phyloP scores from a whole-genome alignment of 192 early-diverging fungal species.

The Spinellus fusiger region DNA sequence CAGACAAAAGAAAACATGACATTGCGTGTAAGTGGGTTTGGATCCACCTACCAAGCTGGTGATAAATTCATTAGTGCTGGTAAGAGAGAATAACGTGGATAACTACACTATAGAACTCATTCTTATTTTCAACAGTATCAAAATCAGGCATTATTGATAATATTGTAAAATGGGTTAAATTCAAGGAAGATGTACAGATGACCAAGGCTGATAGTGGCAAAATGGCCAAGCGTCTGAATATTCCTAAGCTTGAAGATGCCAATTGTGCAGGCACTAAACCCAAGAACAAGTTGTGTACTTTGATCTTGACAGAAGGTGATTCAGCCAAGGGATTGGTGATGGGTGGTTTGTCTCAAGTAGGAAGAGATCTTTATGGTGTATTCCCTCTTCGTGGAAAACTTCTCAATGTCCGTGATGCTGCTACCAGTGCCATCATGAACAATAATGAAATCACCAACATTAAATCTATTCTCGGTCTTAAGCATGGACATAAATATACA shows the following conservation, averaged over 20 bases:
- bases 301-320: slow-evolving; percentile 97
- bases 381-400: slow-evolving; percentile 96
- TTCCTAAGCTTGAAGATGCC: slow-evolving; percentile 93
- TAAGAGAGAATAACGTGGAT: slow-evolving; percentile 18
- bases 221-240: slow-evolving; percentile 49
- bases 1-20: slow-evolving; percentile 98
- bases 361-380: slow-evolving; percentile 87
- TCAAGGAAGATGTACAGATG: slow-evolving; percentile 68
- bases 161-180: slow-evolving; percentile 58
- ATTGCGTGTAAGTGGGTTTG: slow-evolving; percentile 65
- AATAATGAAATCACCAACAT: slow-evolving; percentile 87
- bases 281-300: slow-evolving; percentile 72
- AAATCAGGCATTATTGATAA: slow-evolving; percentile 83
- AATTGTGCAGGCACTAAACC: slow-evolving; percentile 75
- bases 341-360: slow-evolving; percentile 79
- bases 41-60: slow-evolving; percentile 65
- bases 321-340: slow-evolving; percentile 90
- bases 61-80: slow-evolving; percentile 81
- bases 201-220: slow-evolving; percentile 79
- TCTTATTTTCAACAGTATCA: slow-evolving; percentile 49
- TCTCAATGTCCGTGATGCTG: slow-evolving; percentile 91
- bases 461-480: slow-evolving; percentile 91
- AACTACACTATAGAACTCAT: no score
- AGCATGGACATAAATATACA: slow-evolving; percentile 78
- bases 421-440: slow-evolving; percentile 54